phyloP scores from a whole-genome alignment of 768 basidiomycete species.

The Trametes coccinea region DNA sequence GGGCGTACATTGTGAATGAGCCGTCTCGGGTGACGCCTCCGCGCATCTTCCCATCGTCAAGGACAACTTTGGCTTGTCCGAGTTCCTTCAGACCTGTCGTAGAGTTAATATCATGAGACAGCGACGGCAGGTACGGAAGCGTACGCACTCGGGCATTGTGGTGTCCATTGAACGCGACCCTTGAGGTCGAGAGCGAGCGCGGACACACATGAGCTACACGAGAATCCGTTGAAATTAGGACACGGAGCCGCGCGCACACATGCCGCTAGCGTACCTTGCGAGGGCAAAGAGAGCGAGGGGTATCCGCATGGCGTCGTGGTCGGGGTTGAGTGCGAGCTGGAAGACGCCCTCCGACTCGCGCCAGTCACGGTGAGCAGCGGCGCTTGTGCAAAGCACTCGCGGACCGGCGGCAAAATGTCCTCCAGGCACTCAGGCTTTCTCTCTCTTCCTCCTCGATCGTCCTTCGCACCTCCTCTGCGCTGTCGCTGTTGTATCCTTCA shows the following conservation, averaged over 20 bases:
- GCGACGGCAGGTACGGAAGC: not conserved
- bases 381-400: not conserved
- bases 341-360: not conserved
- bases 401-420: slow-evolving; percentile 15
- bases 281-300: slow-evolving; percentile 20
- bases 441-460: not conserved
- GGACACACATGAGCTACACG: slow-evolving; percentile 30
- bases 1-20: slow-evolving; percentile 63
- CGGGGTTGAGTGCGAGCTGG: slow-evolving; percentile 4
- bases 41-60: slow-evolving; percentile 58
- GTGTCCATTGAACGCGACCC: slow-evolving; percentile 71
- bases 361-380: not conserved
- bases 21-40: slow-evolving; percentile 60
- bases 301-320: slow-evolving; percentile 22
- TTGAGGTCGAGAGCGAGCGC: slow-evolving; percentile 52
- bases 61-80: slow-evolving; percentile 55
- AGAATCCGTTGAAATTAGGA: not conserved
- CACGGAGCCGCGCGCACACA: too few species aligned
- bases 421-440: not conserved
- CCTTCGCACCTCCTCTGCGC: too few species aligned
- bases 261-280: slow-evolving; percentile 12
- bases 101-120: too few species aligned
- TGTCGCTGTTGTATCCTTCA: too few species aligned
- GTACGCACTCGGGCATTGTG: slow-evolving; percentile 58
- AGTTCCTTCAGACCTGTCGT: slow-evolving; percentile 36